Evolutionary conservation across 148 eudicot species (phyloP).

Genomic region (Rhododendron ovatum): DNA sequence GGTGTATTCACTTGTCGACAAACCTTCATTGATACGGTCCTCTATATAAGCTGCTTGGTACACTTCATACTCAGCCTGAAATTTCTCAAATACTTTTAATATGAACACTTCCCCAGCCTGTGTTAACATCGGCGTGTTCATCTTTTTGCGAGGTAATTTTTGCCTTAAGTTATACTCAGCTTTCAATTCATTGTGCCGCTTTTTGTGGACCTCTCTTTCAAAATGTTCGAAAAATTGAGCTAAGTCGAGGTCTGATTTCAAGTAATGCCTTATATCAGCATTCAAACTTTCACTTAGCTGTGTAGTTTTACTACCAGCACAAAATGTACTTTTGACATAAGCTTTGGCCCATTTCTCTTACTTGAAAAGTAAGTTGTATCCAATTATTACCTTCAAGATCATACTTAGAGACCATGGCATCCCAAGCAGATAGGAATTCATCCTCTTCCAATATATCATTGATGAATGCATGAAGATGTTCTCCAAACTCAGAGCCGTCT

Average conservation of each 20-base stretch:
- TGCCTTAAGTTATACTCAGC: background rate
- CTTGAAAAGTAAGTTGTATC: background rate
- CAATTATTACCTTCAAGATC: background rate
- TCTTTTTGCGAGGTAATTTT: background rate
- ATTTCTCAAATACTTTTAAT: background rate
- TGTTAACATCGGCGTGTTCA: background rate
- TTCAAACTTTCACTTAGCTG: background rate
- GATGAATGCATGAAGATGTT: background rate
- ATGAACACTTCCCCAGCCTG: background rate
- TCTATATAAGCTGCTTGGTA: background rate
- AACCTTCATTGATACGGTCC: background rate
- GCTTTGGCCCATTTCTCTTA: background rate
- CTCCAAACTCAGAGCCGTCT: background rate
- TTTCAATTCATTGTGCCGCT: no score
- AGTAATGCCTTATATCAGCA: background rate
- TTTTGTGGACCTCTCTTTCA: no score
- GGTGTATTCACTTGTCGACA: background rate
- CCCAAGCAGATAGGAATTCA: background rate
- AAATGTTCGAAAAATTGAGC: background rate
- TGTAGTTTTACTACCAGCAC: background rate
- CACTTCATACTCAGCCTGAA: background rate
- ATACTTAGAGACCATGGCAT: background rate
- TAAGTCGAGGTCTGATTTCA: background rate
- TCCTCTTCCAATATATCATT: background rate
- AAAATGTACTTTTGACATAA: background rate